Evolutionary conservation across 164 flowering plant species (phyloP).

Genomic region (Houttuynia cordata): DNA sequence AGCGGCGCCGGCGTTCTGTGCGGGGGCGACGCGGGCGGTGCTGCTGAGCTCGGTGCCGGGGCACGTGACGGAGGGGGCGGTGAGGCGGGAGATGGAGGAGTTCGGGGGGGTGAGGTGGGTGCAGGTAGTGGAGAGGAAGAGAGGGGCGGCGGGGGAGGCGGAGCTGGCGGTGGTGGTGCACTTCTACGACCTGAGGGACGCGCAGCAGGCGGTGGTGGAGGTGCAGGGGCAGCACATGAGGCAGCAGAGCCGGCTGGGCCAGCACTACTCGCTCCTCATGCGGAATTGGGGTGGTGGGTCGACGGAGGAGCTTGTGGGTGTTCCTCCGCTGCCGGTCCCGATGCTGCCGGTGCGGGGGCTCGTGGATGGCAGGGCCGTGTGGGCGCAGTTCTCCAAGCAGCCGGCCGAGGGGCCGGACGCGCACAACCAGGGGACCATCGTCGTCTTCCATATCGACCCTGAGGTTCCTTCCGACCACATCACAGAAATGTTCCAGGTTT

Average conservation of each 20-base stretch:
- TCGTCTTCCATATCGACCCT: conserved; percentile 62
- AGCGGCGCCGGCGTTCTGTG: conserved; percentile 17
- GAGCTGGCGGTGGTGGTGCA: conserved; percentile 68
- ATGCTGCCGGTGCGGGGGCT: conserved; percentile 12
- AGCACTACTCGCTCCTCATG: conserved; percentile 16
- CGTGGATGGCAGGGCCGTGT: conserved; percentile 58
- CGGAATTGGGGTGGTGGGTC: conserved; percentile 4
- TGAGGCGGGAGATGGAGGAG: conserved; percentile 49
- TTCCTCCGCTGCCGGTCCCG: conserved; percentile 32
- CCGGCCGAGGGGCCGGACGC: conserved; percentile 26
- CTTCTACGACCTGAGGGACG: conserved; percentile 64
- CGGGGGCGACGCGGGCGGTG: conserved; percentile 47
- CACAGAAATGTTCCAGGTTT: conserved; percentile 45
- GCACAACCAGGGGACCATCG: conserved; percentile 77
- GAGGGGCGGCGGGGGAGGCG: conserved; percentile 37
- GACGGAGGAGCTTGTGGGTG: neutral
- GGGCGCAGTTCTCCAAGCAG: conserved; percentile 51
- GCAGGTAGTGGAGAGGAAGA: conserved; percentile 41
- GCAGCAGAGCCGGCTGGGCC: conserved; percentile 32
- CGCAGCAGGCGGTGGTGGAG: conserved; percentile 43
- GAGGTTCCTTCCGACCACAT: conserved; percentile 30
- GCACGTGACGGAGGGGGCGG: conserved; percentile 36
- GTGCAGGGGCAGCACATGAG: conserved; percentile 60
- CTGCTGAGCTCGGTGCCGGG: conserved; percentile 46
- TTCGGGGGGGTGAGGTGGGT: conserved; percentile 76